Conservation (phyloP, 495 filamentous ascomycete species). For the Talaromyces adpressus region DNA sequence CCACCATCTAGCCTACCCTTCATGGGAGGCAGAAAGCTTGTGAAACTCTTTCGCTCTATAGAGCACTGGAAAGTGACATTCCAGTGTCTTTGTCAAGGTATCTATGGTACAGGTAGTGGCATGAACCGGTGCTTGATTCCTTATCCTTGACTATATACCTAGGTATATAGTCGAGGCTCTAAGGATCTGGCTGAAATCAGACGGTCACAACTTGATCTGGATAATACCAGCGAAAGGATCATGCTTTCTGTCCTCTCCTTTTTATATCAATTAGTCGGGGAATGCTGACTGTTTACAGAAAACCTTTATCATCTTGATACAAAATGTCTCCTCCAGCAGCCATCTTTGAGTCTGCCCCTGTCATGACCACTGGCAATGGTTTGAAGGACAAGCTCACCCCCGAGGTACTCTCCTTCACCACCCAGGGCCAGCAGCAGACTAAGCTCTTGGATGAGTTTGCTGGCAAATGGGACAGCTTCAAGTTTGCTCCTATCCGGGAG, state of each 20-base stretch:
- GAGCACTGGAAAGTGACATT: conserved; percentile 26
- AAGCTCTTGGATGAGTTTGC: conserved; percentile 55
- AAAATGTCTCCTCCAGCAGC: conserved; percentile 74
- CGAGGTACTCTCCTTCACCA: conserved; percentile 28
- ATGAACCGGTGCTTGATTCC: conserved; percentile 64
- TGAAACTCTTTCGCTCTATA: conserved; percentile 15
- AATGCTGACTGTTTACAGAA: conserved; percentile 34
- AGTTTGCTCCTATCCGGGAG: conserved; percentile 81
- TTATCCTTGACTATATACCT: conserved; percentile 14
- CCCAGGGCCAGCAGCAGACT: conserved; percentile 34
- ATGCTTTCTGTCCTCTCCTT: conserved; percentile 53
- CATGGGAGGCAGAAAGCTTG: conserved; percentile 31
- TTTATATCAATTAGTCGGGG: conserved; percentile 15
- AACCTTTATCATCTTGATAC: conserved; percentile 19
- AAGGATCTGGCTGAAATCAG: conserved; percentile 71
- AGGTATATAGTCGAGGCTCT: conserved; percentile 3
- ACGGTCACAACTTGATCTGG: conserved; percentile 98
- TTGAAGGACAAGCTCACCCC: conserved; percentile 40
- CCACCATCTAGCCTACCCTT: conserved; percentile 5
- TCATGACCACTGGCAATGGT: conserved; percentile 31
- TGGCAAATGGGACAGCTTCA: conserved; percentile 69
- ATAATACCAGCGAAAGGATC: conserved; percentile 99
- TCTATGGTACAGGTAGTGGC: conserved; percentile 50
- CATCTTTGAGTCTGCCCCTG: conserved; percentile 31
- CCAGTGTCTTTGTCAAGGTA: conserved; percentile 52